Base-by-base conservation (phyloP, 768 basidiomycete species). In the Kwoniella europaea region DNA sequence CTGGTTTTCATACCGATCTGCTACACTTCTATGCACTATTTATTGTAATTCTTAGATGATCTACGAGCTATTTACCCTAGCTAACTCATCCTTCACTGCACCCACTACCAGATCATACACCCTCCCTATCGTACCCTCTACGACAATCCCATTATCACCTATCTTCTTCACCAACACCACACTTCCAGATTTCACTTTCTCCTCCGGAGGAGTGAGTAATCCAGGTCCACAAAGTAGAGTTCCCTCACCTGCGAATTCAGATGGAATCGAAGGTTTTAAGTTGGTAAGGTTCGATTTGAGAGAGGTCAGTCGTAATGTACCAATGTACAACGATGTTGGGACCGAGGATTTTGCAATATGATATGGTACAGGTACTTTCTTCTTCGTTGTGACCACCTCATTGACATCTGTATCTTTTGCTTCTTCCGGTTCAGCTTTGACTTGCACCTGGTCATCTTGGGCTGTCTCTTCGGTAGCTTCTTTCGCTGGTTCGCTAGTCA, bases 171-270 rank as follows among this genome's bases (percentile, higher is more conserved):
- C 96, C 0, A 93, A 91, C 4, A 98, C 94, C 41, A 82, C 65
- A 77, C 82, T 61, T 43, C 81, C 74, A 43, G 66, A 65, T 57
- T 79, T 74, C 55, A 72, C 70, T 67, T 69, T 61, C 65, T 79
- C 78, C 6, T 67, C 72, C 55, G 71, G 73, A 7, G 66, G 65
- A 81, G 56, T 75, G 76, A 58, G 82, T 78, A 80, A 84, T 73
- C 82, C 84, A 1, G 84, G 83, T 22, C 85, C 85, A 79, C 97
- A 99, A 44, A 99, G 88, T 35, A 99, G 86, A 10, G 96, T 91
- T 85, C 97, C 97, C 85, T 98, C 96, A 24, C 96, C 96, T n/a
- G 94, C 90, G 67, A 98, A 90, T 82, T 98, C 95, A 0, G 95
- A 93, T 55, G 92, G 90, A 57, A 98, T 89, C 15, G 71, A 54